Evolutionary conservation across 352 stramenopile species (phyloP).

Genomic region (Thalassiosira oceanica): DNA sequence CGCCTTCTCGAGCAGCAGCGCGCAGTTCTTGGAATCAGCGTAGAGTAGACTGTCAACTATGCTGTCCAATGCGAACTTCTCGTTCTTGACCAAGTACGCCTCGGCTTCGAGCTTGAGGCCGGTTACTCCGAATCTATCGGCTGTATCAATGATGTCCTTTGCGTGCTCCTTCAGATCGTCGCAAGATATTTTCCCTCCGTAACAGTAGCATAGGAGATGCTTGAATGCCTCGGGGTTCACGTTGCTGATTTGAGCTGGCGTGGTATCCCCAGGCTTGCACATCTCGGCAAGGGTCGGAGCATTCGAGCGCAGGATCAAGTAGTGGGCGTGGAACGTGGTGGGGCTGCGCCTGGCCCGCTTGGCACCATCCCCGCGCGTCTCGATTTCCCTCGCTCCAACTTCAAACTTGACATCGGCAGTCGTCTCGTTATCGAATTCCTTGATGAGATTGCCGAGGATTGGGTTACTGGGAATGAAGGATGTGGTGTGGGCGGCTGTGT

Average conservation of each 20-base stretch:
- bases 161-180: constrained; percentile 7
- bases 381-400: neutral
- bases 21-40: constrained; percentile 11
- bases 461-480: no score
- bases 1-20: neutral
- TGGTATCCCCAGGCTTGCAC: neutral
- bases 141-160: constrained; percentile 22
- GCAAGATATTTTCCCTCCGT: neutral
- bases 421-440: no score
- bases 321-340: constrained; percentile 18
- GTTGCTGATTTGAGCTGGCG: neutral
- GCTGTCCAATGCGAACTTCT: constrained; percentile 20
- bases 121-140: constrained; percentile 18
- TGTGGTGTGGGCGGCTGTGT: no score
- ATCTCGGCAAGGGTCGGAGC: neutral
- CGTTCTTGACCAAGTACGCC: constrained; percentile 4
- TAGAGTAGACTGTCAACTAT: constrained; percentile 17
- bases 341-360: no score
- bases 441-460: no score
- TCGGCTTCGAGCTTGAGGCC: constrained; percentile 27
- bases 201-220: neutral
- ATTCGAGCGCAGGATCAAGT: constrained; percentile 1
- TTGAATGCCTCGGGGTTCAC: constrained; percentile 5
- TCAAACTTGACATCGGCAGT: constrained; percentile 5
- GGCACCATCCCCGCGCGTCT: neutral